Evolutionary conservation across 2,329 filamentous ascomycete genomes (phyloP).

Genomic region (Claviceps sp.): DNA sequence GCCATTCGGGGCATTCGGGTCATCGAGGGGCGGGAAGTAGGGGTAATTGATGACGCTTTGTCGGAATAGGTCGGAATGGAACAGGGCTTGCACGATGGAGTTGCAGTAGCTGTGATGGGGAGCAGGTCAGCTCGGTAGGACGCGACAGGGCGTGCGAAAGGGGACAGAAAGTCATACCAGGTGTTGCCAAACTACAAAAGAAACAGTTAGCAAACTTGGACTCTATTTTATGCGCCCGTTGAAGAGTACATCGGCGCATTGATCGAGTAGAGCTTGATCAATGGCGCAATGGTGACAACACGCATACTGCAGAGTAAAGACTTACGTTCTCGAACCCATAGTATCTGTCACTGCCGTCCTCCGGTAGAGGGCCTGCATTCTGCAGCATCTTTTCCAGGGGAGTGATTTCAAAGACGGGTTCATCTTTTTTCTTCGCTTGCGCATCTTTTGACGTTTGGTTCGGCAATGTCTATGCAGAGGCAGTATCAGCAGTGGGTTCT

Average conservation of each 20-base stretch:
- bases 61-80: slow-evolving; percentile 88
- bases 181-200: slow-evolving; percentile 77
- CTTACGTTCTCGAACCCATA: slow-evolving; percentile 96
- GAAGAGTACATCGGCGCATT: neutral
- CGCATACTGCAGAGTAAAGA: slow-evolving; percentile 10
- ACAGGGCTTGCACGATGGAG: slow-evolving; percentile 93
- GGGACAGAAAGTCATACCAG: slow-evolving; percentile 46
- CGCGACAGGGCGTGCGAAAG: neutral
- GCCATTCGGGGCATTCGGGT: slow-evolving; percentile 54
- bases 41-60: slow-evolving; percentile 91
- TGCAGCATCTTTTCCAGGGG: slow-evolving; percentile 63
- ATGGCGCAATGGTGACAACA: neutral
- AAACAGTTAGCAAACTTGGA: neutral
- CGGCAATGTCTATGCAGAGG: slow-evolving; percentile 27
- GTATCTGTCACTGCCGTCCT: slow-evolving; percentile 93
- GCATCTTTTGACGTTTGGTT: slow-evolving; percentile 32
- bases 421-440: slow-evolving; percentile 41
- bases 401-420: slow-evolving; percentile 43
- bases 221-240: neutral
- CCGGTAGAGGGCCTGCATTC: slow-evolving; percentile 65
- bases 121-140: neutral
- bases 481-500: slow-evolving; percentile 15
- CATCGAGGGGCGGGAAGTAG: slow-evolving; percentile 53
- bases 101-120: slow-evolving; percentile 70
- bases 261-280: neutral